A percentile compares a stretch with the other conserved stretches of the same genome.
These are phyloP conservation scores for Botrytis hyacinthi DNA, from an alignment of 2,329 filamentous ascomycete species.

Conservation along the genomic window DNA sequence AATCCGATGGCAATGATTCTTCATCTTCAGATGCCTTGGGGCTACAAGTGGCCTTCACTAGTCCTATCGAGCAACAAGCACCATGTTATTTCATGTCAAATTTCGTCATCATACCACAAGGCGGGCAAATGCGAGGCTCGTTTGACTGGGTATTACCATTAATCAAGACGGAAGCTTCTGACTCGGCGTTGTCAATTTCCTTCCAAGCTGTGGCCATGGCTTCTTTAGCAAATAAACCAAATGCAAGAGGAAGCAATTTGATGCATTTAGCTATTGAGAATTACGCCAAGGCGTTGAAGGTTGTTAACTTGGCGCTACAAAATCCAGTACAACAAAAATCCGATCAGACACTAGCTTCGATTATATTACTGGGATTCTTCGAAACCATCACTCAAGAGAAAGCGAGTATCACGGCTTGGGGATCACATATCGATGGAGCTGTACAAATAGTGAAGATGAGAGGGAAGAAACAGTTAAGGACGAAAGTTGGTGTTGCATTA, in stretches of 20 bases:
- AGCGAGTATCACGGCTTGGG: slow-evolving; percentile 57
- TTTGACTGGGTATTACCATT: slow-evolving; percentile 59
- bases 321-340: slow-evolving; percentile 49
- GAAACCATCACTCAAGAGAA: slow-evolving; percentile 54
- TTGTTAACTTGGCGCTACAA: slow-evolving; percentile 52
- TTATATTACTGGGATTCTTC: slow-evolving; percentile 59
- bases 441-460: slow-evolving; percentile 58
- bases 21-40: background rate
- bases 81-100: slow-evolving; percentile 60
- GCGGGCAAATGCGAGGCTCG: slow-evolving; percentile 53
- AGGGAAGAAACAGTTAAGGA: slow-evolving; percentile 54
- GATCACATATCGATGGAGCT: slow-evolving; percentile 63
- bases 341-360: slow-evolving; percentile 59
- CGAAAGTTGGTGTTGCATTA: slow-evolving; percentile 52
- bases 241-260: slow-evolving; percentile 37
- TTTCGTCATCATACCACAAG: slow-evolving; percentile 54
- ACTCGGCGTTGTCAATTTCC: slow-evolving; percentile 52
- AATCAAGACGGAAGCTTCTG: slow-evolving; percentile 45
- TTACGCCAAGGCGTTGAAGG: slow-evolving; percentile 54
- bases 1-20: slow-evolving; percentile 35
- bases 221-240: slow-evolving; percentile 53
- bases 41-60: slow-evolving; percentile 36
- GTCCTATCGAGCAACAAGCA: slow-evolving; percentile 55
- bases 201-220: slow-evolving; percentile 61
- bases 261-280: slow-evolving; percentile 47